Percentiles rank a stretch among this genome's conserved stretches.
These are phyloP conservation scores for Dactylorhiza incarnata DNA, from an alignment of 106 monocot species.

Conservation along the genomic window DNA sequence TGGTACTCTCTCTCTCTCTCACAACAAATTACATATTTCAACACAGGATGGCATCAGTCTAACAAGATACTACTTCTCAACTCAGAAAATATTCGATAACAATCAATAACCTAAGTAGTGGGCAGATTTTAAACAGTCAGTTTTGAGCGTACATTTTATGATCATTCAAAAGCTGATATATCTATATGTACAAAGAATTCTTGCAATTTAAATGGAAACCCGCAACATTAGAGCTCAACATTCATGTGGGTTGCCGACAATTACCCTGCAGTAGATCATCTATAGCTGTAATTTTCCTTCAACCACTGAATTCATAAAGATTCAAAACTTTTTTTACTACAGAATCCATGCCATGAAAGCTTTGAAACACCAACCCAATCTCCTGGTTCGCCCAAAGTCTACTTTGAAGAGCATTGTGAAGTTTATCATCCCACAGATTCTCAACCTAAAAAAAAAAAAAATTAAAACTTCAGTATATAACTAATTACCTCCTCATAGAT, in stretches of 20 bases:
- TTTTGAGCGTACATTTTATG: no score
- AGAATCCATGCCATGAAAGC: conserved; percentile 21
- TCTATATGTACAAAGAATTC: no score
- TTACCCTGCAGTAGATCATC: conserved; percentile 24
- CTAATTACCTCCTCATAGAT: neutral
- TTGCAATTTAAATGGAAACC: no score
- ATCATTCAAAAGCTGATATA: no score
- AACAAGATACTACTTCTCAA: no score
- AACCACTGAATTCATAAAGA: neutral
- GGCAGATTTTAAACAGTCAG: no score
- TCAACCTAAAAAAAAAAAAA: conserved; percentile 34
- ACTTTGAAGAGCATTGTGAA: conserved; percentile 53
- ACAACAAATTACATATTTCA: no score
- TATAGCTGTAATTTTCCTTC: neutral
- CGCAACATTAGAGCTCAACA: conserved; percentile 24
- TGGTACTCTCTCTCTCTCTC: no score
- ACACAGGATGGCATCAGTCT: no score
- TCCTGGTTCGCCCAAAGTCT: conserved; percentile 40
- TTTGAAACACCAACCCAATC: conserved; percentile 23
- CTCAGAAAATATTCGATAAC: no score
- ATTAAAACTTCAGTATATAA: neutral
- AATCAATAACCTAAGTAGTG: no score
- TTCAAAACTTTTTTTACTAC: neutral
- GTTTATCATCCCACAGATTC: conserved; percentile 53
- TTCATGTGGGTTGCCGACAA: conserved; percentile 29